Base-by-base conservation (phyloP, 139 green algal genomes). In the Chlamydomonas asymmetrica region DNA sequence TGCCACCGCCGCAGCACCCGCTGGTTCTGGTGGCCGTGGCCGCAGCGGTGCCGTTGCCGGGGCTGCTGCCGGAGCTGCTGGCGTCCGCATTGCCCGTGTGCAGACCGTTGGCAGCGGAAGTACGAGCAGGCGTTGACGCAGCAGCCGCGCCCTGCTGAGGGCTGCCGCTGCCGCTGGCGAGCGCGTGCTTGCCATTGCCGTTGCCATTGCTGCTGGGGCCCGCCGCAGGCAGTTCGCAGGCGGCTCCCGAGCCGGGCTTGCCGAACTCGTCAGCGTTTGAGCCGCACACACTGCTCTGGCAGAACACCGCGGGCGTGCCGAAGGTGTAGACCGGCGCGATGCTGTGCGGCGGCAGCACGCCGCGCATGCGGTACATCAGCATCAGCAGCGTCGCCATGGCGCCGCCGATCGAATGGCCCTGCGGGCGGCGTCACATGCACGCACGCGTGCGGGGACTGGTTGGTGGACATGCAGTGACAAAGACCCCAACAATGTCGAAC, bases 341-440 rank as follows among this genome's bases (percentile, higher is more conserved):
- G 68, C 82, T 45, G 54, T 84, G 29, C 4, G 71, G 50, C 9
- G 80, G 80, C 73, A 97, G 75, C 56, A 94, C 89, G 18, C 92
- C 92, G 2, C 94, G 76, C 31, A 77, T 62, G 67, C 92, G 76
- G 72, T 92, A 93, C 93, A 99, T 98, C 38, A 99, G 77, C 71
- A 91, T 82, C 35, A 99, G 84, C 68, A 98, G 70, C 10, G 88
- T 93, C 27, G 87, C 89, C 45, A 99, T 77, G 25, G 70, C 88
- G 64, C 97, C 97, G 34, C 97, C 96, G 66, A 99, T 94, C 34
- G 92, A 97, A 85, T 99, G 96, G 39, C 93, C 93, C 84, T 92
- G 82, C 50, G 45, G 27, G 22, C n/a, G n/a, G n/a, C n/a, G n/a
- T n/a, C n/a, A n/a, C n/a, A n/a, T n/a, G n/a, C n/a, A n/a, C n/a